These are phyloP conservation scores for Wickerhamiella allomyrinae DNA, from an alignment of 805 yeast species.

Conservation along the genomic window DNA sequence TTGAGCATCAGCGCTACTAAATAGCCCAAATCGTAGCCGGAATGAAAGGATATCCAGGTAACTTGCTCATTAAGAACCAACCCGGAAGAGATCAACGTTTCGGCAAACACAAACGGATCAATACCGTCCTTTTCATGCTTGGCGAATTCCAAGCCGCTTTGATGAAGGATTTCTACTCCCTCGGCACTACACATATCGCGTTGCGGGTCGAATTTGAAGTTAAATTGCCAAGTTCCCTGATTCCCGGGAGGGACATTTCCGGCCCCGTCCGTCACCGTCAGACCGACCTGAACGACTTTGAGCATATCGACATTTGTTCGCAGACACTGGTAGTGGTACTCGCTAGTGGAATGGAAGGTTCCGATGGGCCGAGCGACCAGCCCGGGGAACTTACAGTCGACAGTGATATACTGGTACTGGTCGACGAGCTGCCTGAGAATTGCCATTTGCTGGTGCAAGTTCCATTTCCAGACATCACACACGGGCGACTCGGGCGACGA, in stretches of 20 bases:
- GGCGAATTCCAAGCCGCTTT: conserved; percentile 70
- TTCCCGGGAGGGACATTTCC: conserved; percentile 57
- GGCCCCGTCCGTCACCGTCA: conserved; percentile 53
- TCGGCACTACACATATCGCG: conserved; percentile 77
- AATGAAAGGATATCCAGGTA: conserved; percentile 85
- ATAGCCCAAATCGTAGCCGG: conserved; percentile 91
- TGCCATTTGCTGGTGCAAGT: conserved; percentile 29
- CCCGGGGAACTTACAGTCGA: conserved; percentile 92
- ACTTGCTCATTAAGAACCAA: conserved; percentile 54
- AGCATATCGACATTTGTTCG: conserved; percentile 81
- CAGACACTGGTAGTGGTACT: conserved; percentile 91
- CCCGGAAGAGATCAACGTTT: conserved; percentile 73
- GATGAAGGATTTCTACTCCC: conserved; percentile 61
- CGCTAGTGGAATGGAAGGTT: conserved; percentile 71
- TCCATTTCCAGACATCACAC: conserved; percentile 30
- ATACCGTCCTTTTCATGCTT: conserved; percentile 67
- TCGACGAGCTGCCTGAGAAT: conserved; percentile 25
- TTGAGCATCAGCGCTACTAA: conserved; percentile 63
- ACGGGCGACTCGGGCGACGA: conserved; percentile 8
- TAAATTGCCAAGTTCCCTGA: conserved; percentile 90
- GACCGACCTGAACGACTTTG: conserved; percentile 73
- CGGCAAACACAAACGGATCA: conserved; percentile 66
- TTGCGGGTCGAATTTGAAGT: conserved; percentile 65
- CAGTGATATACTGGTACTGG: conserved; percentile 28
- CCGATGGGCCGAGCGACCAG: conserved; percentile 94